Evolutionary conservation across 371 early-diverging fungal genomes (phyloP), one percentile per base, ranked within the genome.

Genomic region (Mucor racemosus): DNA sequence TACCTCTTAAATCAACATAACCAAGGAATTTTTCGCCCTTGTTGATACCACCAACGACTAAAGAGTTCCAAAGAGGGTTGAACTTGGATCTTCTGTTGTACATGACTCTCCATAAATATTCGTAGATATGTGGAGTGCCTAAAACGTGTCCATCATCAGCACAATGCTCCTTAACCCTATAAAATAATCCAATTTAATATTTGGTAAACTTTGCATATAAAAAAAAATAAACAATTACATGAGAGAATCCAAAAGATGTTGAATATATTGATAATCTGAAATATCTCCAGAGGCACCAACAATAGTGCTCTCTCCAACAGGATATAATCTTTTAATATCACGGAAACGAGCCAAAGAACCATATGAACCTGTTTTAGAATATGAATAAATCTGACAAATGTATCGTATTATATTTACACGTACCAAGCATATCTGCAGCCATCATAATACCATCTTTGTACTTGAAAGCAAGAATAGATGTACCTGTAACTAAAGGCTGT

Each of bases 381-480:
- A 46, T 46, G 10, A 46, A 19, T 46, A n/a, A 46, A 19, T 19
- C 19, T 46, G 46, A 17, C 19, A n/a, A 7, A 17, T 46, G 46
- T 19, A 8, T 46, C 19, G 19, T 19, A 8, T 46, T 46, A 26
- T 26, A 54, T 54, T 14, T 13, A 31, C 33, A 33, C 14, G 60
- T 64, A 93, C 94, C 95, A 50, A 97, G 86, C 76, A 92, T 94
- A 78, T 99, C 99, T 13, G 98, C 95, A 11, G 97, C 96, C 85
- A 98, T 89, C 92, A 99, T 97, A 58, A 99, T 86, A 65, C 99
- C 99, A 71, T 97, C 97, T 78, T 94, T 97, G 87, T 93, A 99
- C 79, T 94, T 94, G 78, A 99, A 82, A 48, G 92, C 99, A 54
- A 99, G 76, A 42, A 98, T 93, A 35, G 98, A 97, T n/a, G 97